Conservation (phyloP, 2,329 filamentous ascomycete species). For the Stemphylium lycopersici region DNA sequence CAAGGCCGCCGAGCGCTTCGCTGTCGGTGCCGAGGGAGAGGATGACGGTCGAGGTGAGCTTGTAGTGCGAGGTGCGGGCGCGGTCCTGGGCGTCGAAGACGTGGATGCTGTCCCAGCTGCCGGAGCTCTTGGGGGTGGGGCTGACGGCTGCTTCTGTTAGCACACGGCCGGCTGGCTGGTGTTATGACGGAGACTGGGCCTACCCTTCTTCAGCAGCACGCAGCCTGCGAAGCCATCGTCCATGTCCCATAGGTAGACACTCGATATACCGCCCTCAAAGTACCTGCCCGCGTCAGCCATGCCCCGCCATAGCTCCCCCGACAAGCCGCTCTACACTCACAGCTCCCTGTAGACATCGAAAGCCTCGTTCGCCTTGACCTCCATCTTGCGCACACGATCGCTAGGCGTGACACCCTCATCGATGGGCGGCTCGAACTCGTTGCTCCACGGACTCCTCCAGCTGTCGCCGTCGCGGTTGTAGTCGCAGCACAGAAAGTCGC, state of each 20-base stretch:
- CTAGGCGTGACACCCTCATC: slow-evolving; percentile 85
- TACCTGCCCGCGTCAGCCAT: slow-evolving; percentile 60
- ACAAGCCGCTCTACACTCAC: slow-evolving; percentile 48
- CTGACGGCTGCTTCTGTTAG: slow-evolving; percentile 63
- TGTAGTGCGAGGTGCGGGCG: slow-evolving; percentile 91
- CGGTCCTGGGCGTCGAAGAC: slow-evolving; percentile 97
- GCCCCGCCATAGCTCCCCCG: background rate
- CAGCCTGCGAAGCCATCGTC: slow-evolving; percentile 98
- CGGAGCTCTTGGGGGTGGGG: slow-evolving; percentile 70
- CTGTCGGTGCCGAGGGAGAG: slow-evolving; percentile 77
- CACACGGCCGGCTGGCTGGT: background rate
- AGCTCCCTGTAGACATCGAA: slow-evolving; percentile 97
- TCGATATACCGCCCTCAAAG: slow-evolving; percentile 94
- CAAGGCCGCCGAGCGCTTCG: slow-evolving; percentile 78
- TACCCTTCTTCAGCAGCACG: slow-evolving; percentile 92
- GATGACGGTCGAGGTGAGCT: slow-evolving; percentile 96
- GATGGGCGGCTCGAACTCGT: slow-evolving; percentile 93
- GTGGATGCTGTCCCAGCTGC: slow-evolving; percentile 97
- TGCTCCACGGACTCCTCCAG: slow-evolving; percentile 98
- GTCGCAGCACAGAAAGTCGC: slow-evolving; percentile 97
- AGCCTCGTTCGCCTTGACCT: slow-evolving; percentile 90
- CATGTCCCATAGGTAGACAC: slow-evolving; percentile 97
- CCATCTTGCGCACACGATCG: slow-evolving; percentile 90
- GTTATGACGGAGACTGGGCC: slow-evolving; percentile 31
- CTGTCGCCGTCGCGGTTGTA: slow-evolving; percentile 99